Evolutionary conservation across 805 yeast species (phyloP), one percentile per base, ranked within the genome.

Genomic region (Tetrapisispora taiwanensis): DNA sequence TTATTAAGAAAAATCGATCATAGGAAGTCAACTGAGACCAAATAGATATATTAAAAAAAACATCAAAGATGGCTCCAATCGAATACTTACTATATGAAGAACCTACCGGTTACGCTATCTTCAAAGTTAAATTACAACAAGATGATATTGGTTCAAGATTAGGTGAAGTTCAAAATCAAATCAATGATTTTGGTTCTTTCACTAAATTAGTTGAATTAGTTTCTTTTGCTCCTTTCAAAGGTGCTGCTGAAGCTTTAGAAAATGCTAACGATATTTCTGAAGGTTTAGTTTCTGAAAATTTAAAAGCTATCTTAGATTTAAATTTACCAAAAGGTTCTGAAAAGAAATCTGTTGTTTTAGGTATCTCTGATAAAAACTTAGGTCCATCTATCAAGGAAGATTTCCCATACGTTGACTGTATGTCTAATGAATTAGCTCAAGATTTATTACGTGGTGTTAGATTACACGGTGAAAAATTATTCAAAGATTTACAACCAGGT

Each of bases 201-300:
- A 84, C 95, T 58, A 92, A 92, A 71, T 73, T 90, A 73, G 81
- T 92, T 55, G 95, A 89, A 68, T 76, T 92, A 46, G 94, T 86
- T 24, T 84, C 95, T 14, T 92, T 92, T 70, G 95, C 96, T 48
- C 98, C 98, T 41, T 92, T 92, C 77, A 89, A 92, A 70, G 97
- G 97, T 60, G 98, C 98, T 49, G 97, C 98, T 43, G 97, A 92
- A 69, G 98, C 98, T 48, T 78, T 92, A 60, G 97, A 90, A 69
- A 92, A 92, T 64, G 97, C 97, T 55, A 92, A 92, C 64, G 97
- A 92, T 64, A 84, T 92, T 56, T 85, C 95, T 53, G 98, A 92
- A 71, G 98, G 98, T 61, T 76, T 89, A 56, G 95, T 90, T 46
- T 83, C 89, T 47, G 97, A 92, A 57, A 85, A 84, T 69, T 77